A percentile compares a stretch with the other conserved stretches of the same genome.
These are phyloP conservation scores for Leccinum incarnatum DNA, from an alignment of 768 basidiomycete species.

Conservation along the genomic window DNA sequence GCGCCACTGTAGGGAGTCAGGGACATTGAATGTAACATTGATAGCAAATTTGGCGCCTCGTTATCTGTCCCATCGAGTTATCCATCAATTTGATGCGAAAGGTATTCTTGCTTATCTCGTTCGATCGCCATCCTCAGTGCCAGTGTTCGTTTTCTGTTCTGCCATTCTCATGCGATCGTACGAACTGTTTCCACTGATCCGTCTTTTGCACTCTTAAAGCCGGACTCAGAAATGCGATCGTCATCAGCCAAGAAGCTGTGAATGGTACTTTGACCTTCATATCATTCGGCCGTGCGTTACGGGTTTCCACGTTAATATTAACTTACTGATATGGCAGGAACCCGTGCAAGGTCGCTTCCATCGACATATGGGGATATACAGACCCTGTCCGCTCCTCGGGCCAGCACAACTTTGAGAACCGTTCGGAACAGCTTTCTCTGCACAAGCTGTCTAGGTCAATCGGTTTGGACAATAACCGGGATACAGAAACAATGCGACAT, in stretches of 20 bases:
- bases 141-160: not conserved
- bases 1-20: not conserved
- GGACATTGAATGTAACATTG: not conserved
- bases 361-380: not conserved
- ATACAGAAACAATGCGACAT: not conserved
- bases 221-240: not conserved
- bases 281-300: not conserved
- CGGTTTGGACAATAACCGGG: conserved; percentile 3
- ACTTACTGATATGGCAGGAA: not conserved
- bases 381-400: not conserved
- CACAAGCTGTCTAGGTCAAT: not conserved
- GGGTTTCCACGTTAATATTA: not conserved
- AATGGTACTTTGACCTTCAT: not conserved
- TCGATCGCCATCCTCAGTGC: not conserved
- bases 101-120: not conserved
- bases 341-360: not conserved
- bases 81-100: not conserved
- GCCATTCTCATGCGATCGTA: not conserved
- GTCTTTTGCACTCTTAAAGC: not conserved
- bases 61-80: not conserved
- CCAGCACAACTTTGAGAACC: not conserved
- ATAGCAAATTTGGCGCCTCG: not conserved
- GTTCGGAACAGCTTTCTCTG: not conserved
- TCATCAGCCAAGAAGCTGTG: not conserved
- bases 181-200: not conserved